Evolutionary conservation across 257 asterid species (phyloP), one percentile per base, ranked within the genome.

Genomic region (Echium plantagineum): DNA sequence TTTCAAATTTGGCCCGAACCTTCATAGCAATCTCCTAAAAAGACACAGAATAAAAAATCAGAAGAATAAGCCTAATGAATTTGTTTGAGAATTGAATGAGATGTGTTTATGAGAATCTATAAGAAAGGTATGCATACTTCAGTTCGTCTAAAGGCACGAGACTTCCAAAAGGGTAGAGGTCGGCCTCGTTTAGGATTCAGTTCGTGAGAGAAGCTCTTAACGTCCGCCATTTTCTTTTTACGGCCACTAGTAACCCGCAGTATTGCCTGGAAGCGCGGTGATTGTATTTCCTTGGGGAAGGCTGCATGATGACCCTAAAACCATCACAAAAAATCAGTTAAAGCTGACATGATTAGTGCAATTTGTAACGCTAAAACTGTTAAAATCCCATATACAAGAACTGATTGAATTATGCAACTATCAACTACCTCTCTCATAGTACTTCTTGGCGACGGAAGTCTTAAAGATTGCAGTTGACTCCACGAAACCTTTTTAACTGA

Each of bases 121-220:
- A 75, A 42, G 64, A 72, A 73, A 72, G 66, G 69, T 62, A 56
- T 64, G 64, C 91, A 73, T 84, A 91, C 98, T 78, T 86, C 90
- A 79, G 76, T 72, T 68, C 83, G 94, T 63, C 95, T 94, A 46
- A 82, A 66, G 69, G 94, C 94, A 35, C 97, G 99, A 58, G 97
- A 83, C 72, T 85, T 93, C 99, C 99, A 89, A 61, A 89, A 84
- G 57, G 97, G 99, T 75, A 89, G 79, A 66, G 97, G 81, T 59
- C 89, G 78, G 66, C 84, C 99, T 67, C 99, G 97, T 79, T 80
- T 93, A 60, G 97, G 85, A 66, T 93, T 82, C 35, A 93, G 89
- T 58, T 93, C 99, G 70, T 93, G 99, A 48, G 99, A 93, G 78
- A 93, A 89, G 83, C 97, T 86, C 72, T 86, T 93, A 60, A 89